Conservation (phyloP, 2,329 filamentous ascomycete species). For the Colletotrichum salicis region DNA sequence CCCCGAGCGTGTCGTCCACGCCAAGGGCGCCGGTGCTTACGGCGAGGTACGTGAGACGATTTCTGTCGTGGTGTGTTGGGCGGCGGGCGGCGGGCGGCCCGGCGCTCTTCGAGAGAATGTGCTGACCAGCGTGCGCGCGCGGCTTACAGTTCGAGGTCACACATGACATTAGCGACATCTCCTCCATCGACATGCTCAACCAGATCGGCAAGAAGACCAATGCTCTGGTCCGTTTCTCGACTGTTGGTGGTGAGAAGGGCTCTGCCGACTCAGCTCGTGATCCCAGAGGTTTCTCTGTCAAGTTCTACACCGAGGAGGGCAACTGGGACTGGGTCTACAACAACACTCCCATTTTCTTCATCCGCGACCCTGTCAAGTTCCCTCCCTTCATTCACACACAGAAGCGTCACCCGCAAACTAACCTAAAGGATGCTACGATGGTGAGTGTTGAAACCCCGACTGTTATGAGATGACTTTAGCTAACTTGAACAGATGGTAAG, state of each 20-base stretch:
- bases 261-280: slow-evolving; percentile 78
- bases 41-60: slow-evolving; percentile 47
- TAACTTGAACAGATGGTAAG: slow-evolving; percentile 27
- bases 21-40: slow-evolving; percentile 67
- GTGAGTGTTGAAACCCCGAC: slow-evolving; percentile 45
- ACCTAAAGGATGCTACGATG: slow-evolving; percentile 75
- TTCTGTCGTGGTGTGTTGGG: no score
- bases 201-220: slow-evolving; percentile 76
- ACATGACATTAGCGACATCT: slow-evolving; percentile 63
- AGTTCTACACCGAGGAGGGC: slow-evolving; percentile 77
- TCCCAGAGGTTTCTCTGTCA: slow-evolving; percentile 76
- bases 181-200: slow-evolving; percentile 62
- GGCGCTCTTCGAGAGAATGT: neutral
- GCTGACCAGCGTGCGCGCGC: neutral
- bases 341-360: slow-evolving; percentile 82
- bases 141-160: slow-evolving; percentile 56
- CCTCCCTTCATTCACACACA: slow-evolving; percentile 81
- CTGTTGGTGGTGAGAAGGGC: slow-evolving; percentile 78
- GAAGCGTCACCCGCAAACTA: slow-evolving; percentile 78
- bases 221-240: slow-evolving; percentile 76
- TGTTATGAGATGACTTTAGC: neutral
- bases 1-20: slow-evolving; percentile 65
- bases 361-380: slow-evolving; percentile 80
- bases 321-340: slow-evolving; percentile 80
- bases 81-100: neutral